Evolutionary conservation across 805 yeast species (phyloP).

Genomic region (Metschnikowia gruessii): DNA sequence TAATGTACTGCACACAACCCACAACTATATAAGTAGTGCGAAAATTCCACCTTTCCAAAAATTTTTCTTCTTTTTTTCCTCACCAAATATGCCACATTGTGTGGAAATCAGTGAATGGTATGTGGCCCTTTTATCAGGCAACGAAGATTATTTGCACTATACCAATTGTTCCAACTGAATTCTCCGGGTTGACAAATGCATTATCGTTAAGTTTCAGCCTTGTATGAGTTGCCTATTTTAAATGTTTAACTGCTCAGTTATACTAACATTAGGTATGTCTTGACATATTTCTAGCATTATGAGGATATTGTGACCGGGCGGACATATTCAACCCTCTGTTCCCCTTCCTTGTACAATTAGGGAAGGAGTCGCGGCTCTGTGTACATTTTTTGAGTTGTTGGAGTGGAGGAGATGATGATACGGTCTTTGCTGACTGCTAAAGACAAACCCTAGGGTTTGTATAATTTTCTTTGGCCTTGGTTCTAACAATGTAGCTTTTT

Average conservation of each 20-base stretch:
- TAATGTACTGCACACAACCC: not conserved
- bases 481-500: conserved; percentile 8
- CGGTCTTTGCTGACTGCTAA: conserved; percentile 40
- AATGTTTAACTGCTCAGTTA: not conserved
- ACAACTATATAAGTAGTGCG: conserved; percentile 3
- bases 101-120: conserved; percentile 27
- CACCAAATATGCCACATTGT: conserved; percentile 13
- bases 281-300: conserved; percentile 19
- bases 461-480: not conserved
- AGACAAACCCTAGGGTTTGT: not conserved
- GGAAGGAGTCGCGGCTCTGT: conserved; percentile 49
- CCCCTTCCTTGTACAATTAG: conserved; percentile 38
- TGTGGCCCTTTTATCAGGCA: conserved; percentile 18
- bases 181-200: conserved; percentile 49
- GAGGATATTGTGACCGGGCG: conserved; percentile 54
- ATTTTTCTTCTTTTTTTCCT: conserved; percentile 7
- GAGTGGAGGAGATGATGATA: conserved; percentile 49
- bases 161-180: conserved; percentile 65
- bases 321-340: conserved; percentile 38
- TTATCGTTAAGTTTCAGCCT: conserved; percentile 62
- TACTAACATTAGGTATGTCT: conserved; percentile 22
- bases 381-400: conserved; percentile 52
- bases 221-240: conserved; percentile 45
- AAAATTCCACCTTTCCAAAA: not conserved
- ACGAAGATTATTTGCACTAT: conserved; percentile 49